Conservation (phyloP, 2,329 filamentous ascomycete genomes). For the Claviceps capensis region DNA sequence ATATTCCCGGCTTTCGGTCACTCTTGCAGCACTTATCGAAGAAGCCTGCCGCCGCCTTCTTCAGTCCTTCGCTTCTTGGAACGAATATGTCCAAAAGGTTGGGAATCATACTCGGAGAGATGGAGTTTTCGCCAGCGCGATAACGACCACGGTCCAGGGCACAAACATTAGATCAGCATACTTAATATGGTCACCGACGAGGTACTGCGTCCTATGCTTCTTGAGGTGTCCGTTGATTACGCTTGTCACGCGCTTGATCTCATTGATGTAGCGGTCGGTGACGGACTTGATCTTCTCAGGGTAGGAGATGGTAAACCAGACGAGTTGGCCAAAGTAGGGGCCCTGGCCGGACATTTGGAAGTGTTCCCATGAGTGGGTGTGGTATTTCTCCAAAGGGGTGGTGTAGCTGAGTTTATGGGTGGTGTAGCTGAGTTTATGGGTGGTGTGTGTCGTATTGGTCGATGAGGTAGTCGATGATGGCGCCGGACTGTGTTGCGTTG, state of each 20-base stretch:
- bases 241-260: slow-evolving; percentile 15
- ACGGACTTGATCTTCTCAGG: slow-evolving; percentile 14
- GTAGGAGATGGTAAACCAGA: slow-evolving; percentile 12
- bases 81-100: too few relatives aligned
- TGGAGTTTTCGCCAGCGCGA: not conserved
- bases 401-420: too few relatives aligned
- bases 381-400: slow-evolving; percentile 6
- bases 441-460: slow-evolving; percentile 12
- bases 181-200: slow-evolving; percentile 11
- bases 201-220: slow-evolving; percentile 11
- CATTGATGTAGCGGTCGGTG: slow-evolving; percentile 16
- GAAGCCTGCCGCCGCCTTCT: too few relatives aligned
- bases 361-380: slow-evolving; percentile 8
- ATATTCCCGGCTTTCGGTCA: too few relatives aligned
- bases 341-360: slow-evolving; percentile 15
- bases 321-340: slow-evolving; percentile 16
- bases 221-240: slow-evolving; percentile 13
- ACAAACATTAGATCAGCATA: slow-evolving; percentile 15
- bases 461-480: slow-evolving; percentile 13
- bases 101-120: slow-evolving; percentile 1
- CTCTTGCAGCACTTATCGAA: too few relatives aligned
- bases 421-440: slow-evolving; percentile 4
- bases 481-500: slow-evolving; percentile 7
- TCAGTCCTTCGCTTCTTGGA: too few relatives aligned
- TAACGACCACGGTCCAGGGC: slow-evolving; percentile 6